Conservation (phyloP, 305 asterid genomes). For the Striga hermonthica region DNA sequence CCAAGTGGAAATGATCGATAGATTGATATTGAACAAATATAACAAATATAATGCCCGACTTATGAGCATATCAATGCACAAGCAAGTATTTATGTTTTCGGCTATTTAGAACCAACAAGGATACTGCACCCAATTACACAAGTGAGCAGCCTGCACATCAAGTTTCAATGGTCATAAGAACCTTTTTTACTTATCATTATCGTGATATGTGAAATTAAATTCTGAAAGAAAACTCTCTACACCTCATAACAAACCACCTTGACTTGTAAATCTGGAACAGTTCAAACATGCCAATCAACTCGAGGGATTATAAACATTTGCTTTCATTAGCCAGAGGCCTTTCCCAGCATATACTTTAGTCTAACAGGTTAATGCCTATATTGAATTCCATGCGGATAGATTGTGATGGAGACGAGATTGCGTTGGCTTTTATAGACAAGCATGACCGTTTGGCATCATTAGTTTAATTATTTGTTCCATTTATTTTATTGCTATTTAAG, state of each 20-base stretch:
- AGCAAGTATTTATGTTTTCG: not conserved
- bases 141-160: not conserved
- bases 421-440: not conserved
- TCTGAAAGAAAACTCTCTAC: conserved; percentile 1
- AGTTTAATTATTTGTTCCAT: too few relatives aligned
- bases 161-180: conserved; percentile 19
- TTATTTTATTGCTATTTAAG: too few relatives aligned
- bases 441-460: too few relatives aligned
- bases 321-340: conserved; percentile 4
- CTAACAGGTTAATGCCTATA: not conserved
- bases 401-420: not conserved
- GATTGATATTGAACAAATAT: not conserved
- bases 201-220: not conserved
- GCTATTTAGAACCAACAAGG: not conserved
- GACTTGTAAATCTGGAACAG: not conserved
- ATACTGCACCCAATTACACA: not conserved
- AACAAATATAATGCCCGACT: not conserved
- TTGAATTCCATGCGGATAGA: too few relatives aligned
- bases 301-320: conserved; percentile 1
- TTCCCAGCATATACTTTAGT: conserved; percentile 3
- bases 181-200: not conserved
- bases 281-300: conserved; percentile 20
- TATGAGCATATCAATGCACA: conserved; percentile 3
- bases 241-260: conserved; percentile 4
- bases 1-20: not conserved